phyloP scores from a whole-genome alignment of 169 alveolate genomes.

The Eimeria maxima region DNA sequence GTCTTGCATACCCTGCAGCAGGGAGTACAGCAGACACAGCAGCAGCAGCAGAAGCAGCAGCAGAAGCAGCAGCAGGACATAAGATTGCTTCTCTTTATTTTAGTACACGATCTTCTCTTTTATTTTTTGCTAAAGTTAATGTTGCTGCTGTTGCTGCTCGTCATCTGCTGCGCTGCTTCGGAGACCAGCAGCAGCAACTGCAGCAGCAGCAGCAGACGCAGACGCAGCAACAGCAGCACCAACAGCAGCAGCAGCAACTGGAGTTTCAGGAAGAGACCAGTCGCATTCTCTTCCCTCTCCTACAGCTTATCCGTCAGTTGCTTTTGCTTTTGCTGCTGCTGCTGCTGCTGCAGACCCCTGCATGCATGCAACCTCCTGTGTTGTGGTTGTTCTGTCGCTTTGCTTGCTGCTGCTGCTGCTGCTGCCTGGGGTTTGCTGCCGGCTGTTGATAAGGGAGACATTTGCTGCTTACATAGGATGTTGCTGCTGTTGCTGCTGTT shows the following conservation, averaged over 20 bases:
- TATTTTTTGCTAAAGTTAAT: neutral
- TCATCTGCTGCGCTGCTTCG: too few species aligned
- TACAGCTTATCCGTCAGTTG: slow-evolving; percentile 2
- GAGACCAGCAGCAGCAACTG: too few species aligned
- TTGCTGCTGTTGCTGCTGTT: neutral
- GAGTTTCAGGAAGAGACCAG: slow-evolving; percentile 7
- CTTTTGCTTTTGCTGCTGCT: neutral
- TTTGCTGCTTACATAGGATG: neutral
- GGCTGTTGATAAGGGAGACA: neutral
- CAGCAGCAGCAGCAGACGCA: too few species aligned
- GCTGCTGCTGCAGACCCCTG: slow-evolving; percentile 22
- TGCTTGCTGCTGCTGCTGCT: neutral
- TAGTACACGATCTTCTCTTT: neutral
- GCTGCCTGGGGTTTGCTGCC: too few species aligned
- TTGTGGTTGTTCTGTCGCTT: neutral
- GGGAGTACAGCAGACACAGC: neutral
- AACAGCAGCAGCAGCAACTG: slow-evolving; percentile 3
- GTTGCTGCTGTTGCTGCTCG: neutral
- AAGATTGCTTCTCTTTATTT: neutral
- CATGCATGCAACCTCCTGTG: neutral
- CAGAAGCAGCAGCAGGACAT: slow-evolving; percentile 7
- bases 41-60: slow-evolving; percentile 29
- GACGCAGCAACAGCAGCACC: slow-evolving; percentile 13
- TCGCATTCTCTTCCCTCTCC: slow-evolving; percentile 16
- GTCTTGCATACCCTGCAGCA: neutral